Evolutionary conservation across 2,329 filamentous ascomycete species (phyloP).

Genomic region (Colletotrichum endophyticum): DNA sequence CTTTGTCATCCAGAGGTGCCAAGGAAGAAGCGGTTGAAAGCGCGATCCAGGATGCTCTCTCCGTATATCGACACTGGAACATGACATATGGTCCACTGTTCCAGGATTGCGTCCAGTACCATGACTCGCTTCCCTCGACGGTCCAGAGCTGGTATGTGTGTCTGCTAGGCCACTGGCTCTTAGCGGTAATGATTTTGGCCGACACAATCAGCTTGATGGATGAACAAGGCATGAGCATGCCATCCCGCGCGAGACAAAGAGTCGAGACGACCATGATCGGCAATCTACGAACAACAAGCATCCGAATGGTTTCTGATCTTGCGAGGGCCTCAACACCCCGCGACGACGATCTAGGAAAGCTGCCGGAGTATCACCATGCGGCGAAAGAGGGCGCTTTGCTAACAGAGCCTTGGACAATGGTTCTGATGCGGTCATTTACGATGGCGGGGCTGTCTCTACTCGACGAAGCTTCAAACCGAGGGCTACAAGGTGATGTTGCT

Average conservation of each 20-base stretch:
- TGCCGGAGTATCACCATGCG: slow-evolving; percentile 55
- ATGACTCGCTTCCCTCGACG: slow-evolving; percentile 53
- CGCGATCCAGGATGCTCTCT: slow-evolving; percentile 49
- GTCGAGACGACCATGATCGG: slow-evolving; percentile 35
- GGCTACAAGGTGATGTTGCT: too few relatives aligned
- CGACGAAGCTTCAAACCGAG: slow-evolving; percentile 25
- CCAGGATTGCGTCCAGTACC: slow-evolving; percentile 53
- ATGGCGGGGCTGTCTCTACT: slow-evolving; percentile 47
- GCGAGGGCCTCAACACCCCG: slow-evolving; percentile 47
- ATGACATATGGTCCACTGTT: slow-evolving; percentile 56
- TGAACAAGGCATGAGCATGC: slow-evolving; percentile 31
- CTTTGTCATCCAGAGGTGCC: slow-evolving; percentile 45
- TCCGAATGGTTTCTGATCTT: slow-evolving; percentile 51
- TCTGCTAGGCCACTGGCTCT: slow-evolving; percentile 62
- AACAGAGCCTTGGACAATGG: slow-evolving; percentile 64
- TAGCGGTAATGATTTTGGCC: slow-evolving; percentile 58
- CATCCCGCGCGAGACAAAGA: slow-evolving; percentile 30
- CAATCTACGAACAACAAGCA: slow-evolving; percentile 47
- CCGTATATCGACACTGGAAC: slow-evolving; percentile 62
- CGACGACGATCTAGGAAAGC: not conserved
- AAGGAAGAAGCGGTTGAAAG: slow-evolving; percentile 47
- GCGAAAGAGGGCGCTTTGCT: slow-evolving; percentile 60
- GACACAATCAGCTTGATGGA: slow-evolving; percentile 59
- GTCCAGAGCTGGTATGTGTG: slow-evolving; percentile 67
- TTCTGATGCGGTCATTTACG: slow-evolving; percentile 57